Evolutionary conservation across 2,329 filamentous ascomycete genomes (phyloP).

Genomic region (Colletotrichum phormii): DNA sequence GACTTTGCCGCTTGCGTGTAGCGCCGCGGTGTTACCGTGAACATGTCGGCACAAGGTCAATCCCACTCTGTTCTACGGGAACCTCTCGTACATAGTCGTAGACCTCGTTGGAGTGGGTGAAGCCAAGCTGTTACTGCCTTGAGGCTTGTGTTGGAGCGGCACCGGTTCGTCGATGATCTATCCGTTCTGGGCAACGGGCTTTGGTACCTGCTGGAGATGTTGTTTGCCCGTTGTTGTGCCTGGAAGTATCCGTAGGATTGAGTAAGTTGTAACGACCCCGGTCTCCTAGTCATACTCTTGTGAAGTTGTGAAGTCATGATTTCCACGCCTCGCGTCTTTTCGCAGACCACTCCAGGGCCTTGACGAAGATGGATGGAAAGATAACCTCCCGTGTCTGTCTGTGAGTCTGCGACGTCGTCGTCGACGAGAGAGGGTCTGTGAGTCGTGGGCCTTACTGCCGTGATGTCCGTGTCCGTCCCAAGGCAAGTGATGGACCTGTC

Average conservation of each 20-base stretch:
- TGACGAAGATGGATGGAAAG: not conserved
- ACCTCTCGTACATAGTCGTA: too few species aligned
- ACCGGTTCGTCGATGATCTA: not conserved
- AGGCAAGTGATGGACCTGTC: slow-evolving; percentile 4
- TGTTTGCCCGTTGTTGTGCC: not conserved
- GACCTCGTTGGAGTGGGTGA: not conserved
- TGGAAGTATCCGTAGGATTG: not conserved
- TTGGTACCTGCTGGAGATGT: not conserved
- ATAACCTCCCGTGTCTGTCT: not conserved
- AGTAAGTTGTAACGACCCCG: not conserved
- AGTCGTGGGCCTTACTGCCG: slow-evolving; percentile 8
- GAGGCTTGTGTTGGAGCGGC: not conserved
- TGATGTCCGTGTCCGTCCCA: slow-evolving; percentile 18
- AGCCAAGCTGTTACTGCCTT: slow-evolving; percentile 27
- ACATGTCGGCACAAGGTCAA: slow-evolving; percentile 28
- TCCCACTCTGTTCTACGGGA: slow-evolving; percentile 1
- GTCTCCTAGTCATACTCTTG: not conserved
- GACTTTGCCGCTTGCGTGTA: slow-evolving; percentile 31
- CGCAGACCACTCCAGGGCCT: not conserved
- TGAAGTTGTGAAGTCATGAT: not conserved
- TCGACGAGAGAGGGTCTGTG: slow-evolving; percentile 16
- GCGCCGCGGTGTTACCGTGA: not conserved
- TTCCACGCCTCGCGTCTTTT: not conserved
- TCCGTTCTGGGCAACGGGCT: not conserved
- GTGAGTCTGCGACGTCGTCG: not conserved